These are phyloP conservation scores for Musa acuminata DNA, from an alignment of 176 grass and related monocot species.

Conservation along the genomic window DNA sequence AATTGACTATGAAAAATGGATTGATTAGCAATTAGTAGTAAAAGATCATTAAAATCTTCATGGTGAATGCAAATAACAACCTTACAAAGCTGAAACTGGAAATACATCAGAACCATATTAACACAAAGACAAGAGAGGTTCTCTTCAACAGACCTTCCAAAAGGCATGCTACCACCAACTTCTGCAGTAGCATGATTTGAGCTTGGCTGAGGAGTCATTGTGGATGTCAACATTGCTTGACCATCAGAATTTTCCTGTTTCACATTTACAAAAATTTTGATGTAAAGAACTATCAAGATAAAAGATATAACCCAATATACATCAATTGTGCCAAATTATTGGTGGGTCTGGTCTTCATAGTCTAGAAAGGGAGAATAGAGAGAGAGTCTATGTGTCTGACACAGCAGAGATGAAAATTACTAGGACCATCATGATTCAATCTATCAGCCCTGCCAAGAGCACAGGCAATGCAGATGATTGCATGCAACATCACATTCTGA, in stretches of 20 bases:
- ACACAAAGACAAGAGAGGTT: not conserved
- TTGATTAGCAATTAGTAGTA: constrained; percentile 3
- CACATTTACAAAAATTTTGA: not conserved
- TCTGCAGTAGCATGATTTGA: constrained; percentile 25
- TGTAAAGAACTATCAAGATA: not conserved
- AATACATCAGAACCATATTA: not conserved
- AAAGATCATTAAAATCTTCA: constrained; percentile 3
- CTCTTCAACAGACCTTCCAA: constrained; percentile 64
- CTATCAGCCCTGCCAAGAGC: too few species aligned
- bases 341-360: too few species aligned
- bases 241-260: constrained; percentile 76
- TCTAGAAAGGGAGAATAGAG: too few species aligned
- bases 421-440: not conserved
- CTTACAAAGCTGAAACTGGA: not conserved
- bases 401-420: not conserved
- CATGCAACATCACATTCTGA: not conserved
- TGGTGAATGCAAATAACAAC: not conserved
- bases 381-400: not conserved
- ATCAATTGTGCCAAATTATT: not conserved
- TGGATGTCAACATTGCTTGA: constrained; percentile 85
- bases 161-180: constrained; percentile 46
- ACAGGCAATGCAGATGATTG: not conserved
- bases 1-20: constrained; percentile 7
- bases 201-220: constrained; percentile 49
- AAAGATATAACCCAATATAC: not conserved